phyloP scores from a whole-genome alignment of 2,329 filamentous ascomycete species.

The Fragosphaeria purpurea region DNA sequence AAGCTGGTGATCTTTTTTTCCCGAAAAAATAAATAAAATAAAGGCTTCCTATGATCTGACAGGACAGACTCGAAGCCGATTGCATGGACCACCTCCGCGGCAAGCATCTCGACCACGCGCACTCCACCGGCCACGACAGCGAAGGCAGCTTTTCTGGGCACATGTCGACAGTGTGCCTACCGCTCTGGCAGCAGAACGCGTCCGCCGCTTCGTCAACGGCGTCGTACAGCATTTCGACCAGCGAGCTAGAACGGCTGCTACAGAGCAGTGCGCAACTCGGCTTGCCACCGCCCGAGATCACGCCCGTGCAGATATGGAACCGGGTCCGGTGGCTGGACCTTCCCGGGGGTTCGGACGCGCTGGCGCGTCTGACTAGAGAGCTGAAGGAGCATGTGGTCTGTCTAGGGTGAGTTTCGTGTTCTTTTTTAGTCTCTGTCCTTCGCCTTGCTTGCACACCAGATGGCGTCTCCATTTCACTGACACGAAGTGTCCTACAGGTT shows the following conservation, averaged over 20 bases:
- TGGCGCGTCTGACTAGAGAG: background rate
- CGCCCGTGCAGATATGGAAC: conserved; percentile 1
- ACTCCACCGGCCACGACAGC: background rate
- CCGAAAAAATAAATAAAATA: no score
- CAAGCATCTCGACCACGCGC: conserved; percentile 3
- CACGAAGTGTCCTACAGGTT: background rate
- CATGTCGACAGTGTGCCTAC: background rate
- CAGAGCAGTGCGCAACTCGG: background rate
- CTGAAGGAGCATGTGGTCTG: conserved; percentile 1
- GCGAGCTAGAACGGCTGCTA: background rate
- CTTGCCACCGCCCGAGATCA: background rate
- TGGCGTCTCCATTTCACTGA: no score
- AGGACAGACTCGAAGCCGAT: background rate
- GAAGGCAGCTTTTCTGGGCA: background rate
- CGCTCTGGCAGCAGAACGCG: conserved; percentile 1
- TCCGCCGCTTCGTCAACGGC: background rate
- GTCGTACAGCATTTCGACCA: background rate
- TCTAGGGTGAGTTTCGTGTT: background rate
- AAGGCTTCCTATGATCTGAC: background rate
- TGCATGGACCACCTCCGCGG: conserved; percentile 4
- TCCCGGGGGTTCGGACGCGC: background rate
- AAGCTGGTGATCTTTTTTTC: no score
- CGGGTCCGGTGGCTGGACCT: conserved; percentile 1
- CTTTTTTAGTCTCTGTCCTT: background rate
- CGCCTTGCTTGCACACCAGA: no score